Percentiles rank a stretch among this genome's conserved stretches.
phyloP scores from a whole-genome alignment of 169 alveolate species.

The Plasmodium adleri region DNA sequence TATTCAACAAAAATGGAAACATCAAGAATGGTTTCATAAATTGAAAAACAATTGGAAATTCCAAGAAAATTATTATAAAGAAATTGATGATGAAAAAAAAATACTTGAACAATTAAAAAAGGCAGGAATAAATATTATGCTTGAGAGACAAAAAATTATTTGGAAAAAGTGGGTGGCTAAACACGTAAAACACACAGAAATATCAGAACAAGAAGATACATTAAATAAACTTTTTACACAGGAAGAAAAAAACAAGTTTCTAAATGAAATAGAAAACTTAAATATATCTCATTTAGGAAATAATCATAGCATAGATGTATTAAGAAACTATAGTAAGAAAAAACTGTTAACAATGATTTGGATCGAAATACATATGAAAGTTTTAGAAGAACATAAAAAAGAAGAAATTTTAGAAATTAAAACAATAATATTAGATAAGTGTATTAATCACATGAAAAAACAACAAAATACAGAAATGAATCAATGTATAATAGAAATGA shows the following conservation, averaged over 20 bases:
- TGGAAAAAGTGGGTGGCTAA: neutral
- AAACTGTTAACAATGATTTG: neutral
- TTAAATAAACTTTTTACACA: neutral
- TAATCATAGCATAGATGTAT: neutral
- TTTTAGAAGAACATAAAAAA: neutral
- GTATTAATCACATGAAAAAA: neutral
- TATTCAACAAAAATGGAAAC: neutral
- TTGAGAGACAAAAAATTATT: neutral
- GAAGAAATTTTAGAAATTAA: neutral
- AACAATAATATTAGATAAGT: neutral
- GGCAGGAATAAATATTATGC: neutral
- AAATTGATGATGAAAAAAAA: too few species aligned
- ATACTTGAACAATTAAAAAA: neutral
- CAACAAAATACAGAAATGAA: neutral
- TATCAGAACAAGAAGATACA: neutral
- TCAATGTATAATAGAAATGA: neutral
- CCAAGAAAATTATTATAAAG: too few species aligned
- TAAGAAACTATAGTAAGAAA: neutral
- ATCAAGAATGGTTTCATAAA: neutral
- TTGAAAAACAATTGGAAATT: neutral
- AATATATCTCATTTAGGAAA: neutral
- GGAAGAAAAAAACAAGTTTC: neutral
- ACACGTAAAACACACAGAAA: neutral
- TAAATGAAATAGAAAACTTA: neutral
- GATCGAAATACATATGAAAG: neutral